Base-by-base conservation (phyloP, 106 monocot species). In the Apostasia ramifera region DNA sequence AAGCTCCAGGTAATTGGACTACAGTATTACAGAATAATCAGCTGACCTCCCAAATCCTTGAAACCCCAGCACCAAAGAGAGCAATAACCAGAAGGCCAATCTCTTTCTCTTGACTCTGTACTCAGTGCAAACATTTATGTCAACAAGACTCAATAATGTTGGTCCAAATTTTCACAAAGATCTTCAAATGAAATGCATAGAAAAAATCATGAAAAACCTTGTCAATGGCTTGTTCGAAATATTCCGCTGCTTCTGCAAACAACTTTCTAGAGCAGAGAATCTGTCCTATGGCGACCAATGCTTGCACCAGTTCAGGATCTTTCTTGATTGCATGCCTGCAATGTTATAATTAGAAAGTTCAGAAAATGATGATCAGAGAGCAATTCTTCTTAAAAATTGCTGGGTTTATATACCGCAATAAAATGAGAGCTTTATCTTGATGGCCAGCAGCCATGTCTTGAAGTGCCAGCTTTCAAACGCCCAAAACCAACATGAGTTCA, bases 151-250 rank as follows among this genome's bases (percentile, higher is more conserved):
- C 26, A 26, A 26, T 26, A 26, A 26, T 26, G 26, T 26, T 26
- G 26, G 26, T 26, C 26, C 26, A 26, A 26, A 26, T 26, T 26
- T 0, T 26, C 26, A 0, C 26, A 26, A 26, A 26, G 26, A 26
- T 26, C 26, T 26, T 26, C 26, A 26, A 26, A 26, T 26, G 26
- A 26, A 26, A 26, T 26, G 26, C 26, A 26, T 26, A 12, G 13
- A 53, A 53, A 15, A 59, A 62, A 53, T 68, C 46, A 61, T 57
- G 53, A 47, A 43, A 38, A 3, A 93, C 89, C 92, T 92, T 90
- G n/a, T 83, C 67, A 39, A 98, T 81, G 66, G 97, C 97, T 51
- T 63, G 74, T 55, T 98, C 90, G 56, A 85, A 92, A 82, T 85
- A 83, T 53, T 85, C 75, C 68, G 80, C 73, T 61, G 97, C 84